Conservation (phyloP, 2,329 filamentous ascomycete species). For the Microascus cirrosus region DNA sequence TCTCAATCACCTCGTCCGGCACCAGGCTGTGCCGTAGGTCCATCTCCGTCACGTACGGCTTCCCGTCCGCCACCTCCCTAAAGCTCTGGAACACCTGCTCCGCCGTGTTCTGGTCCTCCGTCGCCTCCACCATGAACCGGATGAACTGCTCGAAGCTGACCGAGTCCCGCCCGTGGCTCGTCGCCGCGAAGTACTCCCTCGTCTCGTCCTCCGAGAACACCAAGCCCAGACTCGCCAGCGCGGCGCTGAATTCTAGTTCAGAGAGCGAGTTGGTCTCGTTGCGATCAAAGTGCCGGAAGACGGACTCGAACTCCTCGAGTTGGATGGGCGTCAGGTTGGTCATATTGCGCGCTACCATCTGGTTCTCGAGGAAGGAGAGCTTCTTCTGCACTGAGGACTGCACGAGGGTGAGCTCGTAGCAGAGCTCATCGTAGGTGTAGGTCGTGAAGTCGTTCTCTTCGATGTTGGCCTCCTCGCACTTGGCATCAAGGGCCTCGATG, state of each 20-base stretch:
- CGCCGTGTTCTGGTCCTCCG: conserved; percentile 96
- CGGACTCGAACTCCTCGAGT: conserved; percentile 94
- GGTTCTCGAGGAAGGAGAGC: conserved; percentile 91
- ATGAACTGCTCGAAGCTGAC: conserved; percentile 99
- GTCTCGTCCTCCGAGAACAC: conserved; percentile 98
- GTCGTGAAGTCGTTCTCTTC: conserved; percentile 99
- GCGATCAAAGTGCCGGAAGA: conserved; percentile 95
- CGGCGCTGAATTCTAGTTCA: conserved; percentile 92
- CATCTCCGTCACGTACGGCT: conserved; percentile 97
- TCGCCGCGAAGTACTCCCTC: conserved; percentile 87
- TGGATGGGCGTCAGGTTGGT: conserved; percentile 97
- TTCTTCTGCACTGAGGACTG: conserved; percentile 93
- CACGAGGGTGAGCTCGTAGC: conserved; percentile 86
- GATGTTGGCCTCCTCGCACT: conserved; percentile 93
- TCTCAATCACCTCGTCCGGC: conserved; percentile 92
- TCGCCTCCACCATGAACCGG: conserved; percentile 97
- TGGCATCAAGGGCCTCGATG: conserved; percentile 74
- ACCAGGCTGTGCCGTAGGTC: conserved; percentile 91
- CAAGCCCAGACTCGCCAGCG: conserved; percentile 84
- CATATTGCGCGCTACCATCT: conserved; percentile 97
- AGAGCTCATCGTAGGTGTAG: conserved; percentile 92
- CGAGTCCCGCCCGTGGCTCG: conserved; percentile 64
- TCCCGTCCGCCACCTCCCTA: conserved; percentile 93
- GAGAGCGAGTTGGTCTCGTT: conserved; percentile 82
- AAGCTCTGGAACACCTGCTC: conserved; percentile 98